Evolutionary conservation across 148 eudicot genomes (phyloP).

Genomic region (Vaccinium vitisidaea): DNA sequence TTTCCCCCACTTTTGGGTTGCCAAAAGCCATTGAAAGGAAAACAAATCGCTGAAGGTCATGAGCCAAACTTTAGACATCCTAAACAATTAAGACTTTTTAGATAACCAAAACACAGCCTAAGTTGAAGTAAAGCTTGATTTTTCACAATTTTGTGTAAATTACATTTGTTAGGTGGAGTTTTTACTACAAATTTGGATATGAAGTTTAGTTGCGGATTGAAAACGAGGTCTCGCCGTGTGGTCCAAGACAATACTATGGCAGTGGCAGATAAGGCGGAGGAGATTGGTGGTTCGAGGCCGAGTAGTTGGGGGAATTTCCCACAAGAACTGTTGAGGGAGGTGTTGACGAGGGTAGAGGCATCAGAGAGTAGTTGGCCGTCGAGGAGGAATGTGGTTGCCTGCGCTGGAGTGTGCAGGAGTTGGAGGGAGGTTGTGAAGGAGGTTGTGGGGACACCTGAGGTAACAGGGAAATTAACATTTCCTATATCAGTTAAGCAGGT

Average conservation of each 20-base stretch:
- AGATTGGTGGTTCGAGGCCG: constrained; percentile 35
- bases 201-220: constrained; percentile 34
- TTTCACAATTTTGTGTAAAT: neutral
- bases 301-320: constrained; percentile 69
- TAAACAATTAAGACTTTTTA: neutral
- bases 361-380: constrained; percentile 57
- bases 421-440: constrained; percentile 67
- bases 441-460: constrained; percentile 51
- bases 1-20: too few relatives aligned
- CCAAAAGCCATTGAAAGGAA: too few relatives aligned
- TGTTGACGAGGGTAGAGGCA: constrained; percentile 56
- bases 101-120: neutral
- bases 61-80: too few relatives aligned
- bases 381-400: constrained; percentile 47
- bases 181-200: constrained; percentile 26
- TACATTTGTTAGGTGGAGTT: neutral
- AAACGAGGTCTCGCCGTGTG: constrained; percentile 44
- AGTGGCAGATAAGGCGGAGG: constrained; percentile 16
- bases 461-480: constrained; percentile 51
- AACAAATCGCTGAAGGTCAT: too few relatives aligned
- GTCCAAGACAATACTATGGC: constrained; percentile 37
- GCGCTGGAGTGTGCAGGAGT: constrained; percentile 60
- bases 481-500: constrained; percentile 72
- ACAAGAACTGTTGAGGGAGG: constrained; percentile 66
- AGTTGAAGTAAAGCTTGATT: neutral